Evolutionary conservation across 352 stramenopile genomes (phyloP), one percentile per base, ranked within the genome.

Genomic region (Thalassiosira mediterranea): DNA sequence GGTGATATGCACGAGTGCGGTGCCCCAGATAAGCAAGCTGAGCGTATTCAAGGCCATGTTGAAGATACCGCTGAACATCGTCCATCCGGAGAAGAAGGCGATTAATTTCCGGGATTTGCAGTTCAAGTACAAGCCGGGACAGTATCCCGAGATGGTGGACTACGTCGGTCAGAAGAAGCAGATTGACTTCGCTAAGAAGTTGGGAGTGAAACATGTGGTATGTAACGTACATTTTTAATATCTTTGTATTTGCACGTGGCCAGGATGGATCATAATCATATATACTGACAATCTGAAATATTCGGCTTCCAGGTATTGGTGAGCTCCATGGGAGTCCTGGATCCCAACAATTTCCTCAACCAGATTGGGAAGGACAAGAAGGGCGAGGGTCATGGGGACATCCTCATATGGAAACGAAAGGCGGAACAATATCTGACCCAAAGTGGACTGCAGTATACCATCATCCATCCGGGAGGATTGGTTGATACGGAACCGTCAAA

Each of bases 321-420:
- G n/a, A 77, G 65, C 37, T 84, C 69, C 48, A 90, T 90, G 84
- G 84, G 84, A 37, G 84, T 73, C 25, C 78, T 81, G 3, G 72
- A 90, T 66, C 67, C 69, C 1, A 73, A 75, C 13, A 88, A 91
- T 61, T 90, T 90, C 69, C 47, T 91, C 4, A 95, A 95, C 62
- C 81, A 65, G n/a, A 91, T 95, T 46, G 90, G 90, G n/a, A 92
- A 93, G 66, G 76, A 92, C 17, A 71, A 81, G 29, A 67, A 88
- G 28, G 88, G 81, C 13, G 63, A 62, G 21, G 85, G 82, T 42
- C 64, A 88, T 72, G 90, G 89, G 4, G 88, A 95, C 73, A 94
- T 95, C 57, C 56, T 95, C 23, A 47, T 92, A 23, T 95, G 90
- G 90, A 95, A 95, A 75, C 66, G 89, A 61, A 92, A 90, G 74